These are phyloP conservation scores for Xylaria sp. DNA, from an alignment of 2,329 filamentous ascomycete species.

Conservation along the genomic window DNA sequence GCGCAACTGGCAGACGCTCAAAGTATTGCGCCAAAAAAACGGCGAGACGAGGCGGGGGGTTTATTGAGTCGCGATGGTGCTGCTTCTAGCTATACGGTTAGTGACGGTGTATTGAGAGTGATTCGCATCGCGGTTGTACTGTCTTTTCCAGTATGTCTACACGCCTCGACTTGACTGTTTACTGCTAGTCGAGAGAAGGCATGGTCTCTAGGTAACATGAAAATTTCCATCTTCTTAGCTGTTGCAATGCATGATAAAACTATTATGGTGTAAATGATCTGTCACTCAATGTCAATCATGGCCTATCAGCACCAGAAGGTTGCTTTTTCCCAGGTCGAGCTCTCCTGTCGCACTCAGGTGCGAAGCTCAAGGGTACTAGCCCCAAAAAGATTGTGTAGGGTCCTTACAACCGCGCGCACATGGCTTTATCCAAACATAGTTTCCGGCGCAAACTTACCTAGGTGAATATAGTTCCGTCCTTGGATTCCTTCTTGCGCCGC, in stretches of 20 bases:
- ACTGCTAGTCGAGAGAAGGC: constrained; percentile 24
- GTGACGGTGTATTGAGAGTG: constrained; percentile 33
- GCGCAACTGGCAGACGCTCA: background rate
- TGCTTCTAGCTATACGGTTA: constrained; percentile 35
- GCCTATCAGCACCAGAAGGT: too few species aligned
- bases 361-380: too few species aligned
- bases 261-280: background rate
- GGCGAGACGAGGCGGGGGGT: background rate
- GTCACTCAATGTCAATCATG: too few species aligned
- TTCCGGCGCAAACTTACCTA: too few species aligned
- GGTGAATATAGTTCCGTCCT: too few species aligned
- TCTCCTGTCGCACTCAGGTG: too few species aligned
- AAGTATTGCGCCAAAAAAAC: constrained; percentile 5
- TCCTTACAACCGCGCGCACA: too few species aligned
- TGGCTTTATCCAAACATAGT: too few species aligned
- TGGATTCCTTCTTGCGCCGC: too few species aligned
- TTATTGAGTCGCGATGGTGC: constrained; percentile 26
- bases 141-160: constrained; percentile 24
- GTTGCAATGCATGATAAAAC: constrained; percentile 35
- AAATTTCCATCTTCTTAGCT: constrained; percentile 32
- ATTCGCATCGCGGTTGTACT: constrained; percentile 33
- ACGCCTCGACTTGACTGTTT: constrained; percentile 5
- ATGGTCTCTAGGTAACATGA: constrained; percentile 34
- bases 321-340: too few species aligned
- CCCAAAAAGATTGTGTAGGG: too few species aligned